Evolutionary conservation across 164 flowering plant genomes (phyloP).

Genomic region (Liquidambar formosana): DNA sequence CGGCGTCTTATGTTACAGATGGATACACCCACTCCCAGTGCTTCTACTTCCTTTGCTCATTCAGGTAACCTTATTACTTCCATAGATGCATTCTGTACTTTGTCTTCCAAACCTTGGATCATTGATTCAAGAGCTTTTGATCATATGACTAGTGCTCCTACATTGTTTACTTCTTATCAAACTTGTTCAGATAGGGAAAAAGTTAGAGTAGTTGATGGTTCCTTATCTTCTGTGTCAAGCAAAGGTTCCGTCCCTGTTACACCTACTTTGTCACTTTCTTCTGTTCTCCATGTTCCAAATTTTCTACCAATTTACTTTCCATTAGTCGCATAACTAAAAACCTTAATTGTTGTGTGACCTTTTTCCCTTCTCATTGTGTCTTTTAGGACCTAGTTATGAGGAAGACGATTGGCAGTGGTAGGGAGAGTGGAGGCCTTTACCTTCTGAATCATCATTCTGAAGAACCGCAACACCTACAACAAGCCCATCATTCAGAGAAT

Average conservation of each 20-base stretch:
- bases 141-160: background rate
- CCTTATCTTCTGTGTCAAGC: background rate
- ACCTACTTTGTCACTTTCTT: background rate
- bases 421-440: background rate
- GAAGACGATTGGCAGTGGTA: slow-evolving; percentile 3
- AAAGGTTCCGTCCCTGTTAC: background rate
- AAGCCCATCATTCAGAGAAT: background rate
- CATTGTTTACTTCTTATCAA: background rate
- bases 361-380: background rate
- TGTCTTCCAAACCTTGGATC: background rate
- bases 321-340: background rate
- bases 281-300: background rate
- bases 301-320: background rate
- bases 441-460: background rate
- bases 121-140: slow-evolving; percentile 1
- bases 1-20: too few species aligned
- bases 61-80: background rate
- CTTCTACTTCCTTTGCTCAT: background rate
- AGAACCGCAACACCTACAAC: background rate
- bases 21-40: too few species aligned
- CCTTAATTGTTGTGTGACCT: background rate
- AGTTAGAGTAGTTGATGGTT: too few species aligned
- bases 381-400: background rate
- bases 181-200: too few species aligned
- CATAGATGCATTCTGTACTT: background rate